A percentile compares a stretch with the other conserved stretches of the same genome.
Conservation (phyloP, 345 rosid species). For the Eucalyptus cloeziana region DNA sequence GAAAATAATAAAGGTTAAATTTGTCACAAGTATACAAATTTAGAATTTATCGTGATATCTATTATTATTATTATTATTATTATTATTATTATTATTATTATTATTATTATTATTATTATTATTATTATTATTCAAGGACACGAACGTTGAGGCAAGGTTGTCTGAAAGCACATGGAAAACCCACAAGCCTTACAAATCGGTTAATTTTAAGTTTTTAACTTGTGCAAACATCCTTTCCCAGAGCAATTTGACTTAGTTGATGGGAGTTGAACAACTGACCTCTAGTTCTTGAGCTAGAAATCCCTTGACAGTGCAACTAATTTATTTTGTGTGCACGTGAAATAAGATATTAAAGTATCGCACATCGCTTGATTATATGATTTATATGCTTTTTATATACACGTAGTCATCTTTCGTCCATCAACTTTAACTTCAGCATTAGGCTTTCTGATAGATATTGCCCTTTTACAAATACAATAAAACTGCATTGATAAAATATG, state of each 20-base stretch:
- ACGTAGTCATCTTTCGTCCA: neutral
- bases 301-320: neutral
- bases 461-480: neutral
- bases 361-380: neutral
- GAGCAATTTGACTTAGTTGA: neutral
- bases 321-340: neutral
- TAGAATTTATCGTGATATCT: fast-evolving
- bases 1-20: too few relatives aligned
- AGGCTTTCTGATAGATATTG: neutral
- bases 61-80: too few relatives aligned
- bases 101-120: too few relatives aligned
- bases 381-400: neutral
- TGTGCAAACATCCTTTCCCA: neutral
- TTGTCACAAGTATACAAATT: fast-evolving
- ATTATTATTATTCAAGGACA: neutral
- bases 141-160: neutral
- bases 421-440: neutral
- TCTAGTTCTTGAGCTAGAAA: neutral
- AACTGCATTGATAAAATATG: neutral
- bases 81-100: too few relatives aligned
- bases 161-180: neutral
- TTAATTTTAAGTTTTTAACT: neutral
- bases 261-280: neutral
- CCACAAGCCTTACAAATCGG: neutral
- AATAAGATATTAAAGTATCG: neutral